Conservation (phyloP, 1,139 yeast genomes). For the Candida sp. region DNA sequence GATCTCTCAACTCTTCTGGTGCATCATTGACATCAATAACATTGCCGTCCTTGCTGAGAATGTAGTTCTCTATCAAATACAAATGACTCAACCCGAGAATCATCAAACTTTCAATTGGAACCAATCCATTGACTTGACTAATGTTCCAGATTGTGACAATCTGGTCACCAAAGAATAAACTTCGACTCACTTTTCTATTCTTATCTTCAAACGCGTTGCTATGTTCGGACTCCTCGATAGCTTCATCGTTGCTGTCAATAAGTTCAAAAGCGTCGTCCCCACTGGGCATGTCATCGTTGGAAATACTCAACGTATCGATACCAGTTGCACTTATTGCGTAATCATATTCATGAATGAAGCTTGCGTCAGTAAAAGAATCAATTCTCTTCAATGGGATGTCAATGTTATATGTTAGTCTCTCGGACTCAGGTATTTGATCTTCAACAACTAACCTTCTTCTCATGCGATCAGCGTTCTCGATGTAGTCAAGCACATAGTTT, state of each 20-base stretch:
- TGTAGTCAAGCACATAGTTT: slow-evolving; percentile 58
- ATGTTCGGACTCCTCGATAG: slow-evolving; percentile 20
- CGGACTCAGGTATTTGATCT: slow-evolving; percentile 50
- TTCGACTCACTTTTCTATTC: slow-evolving; percentile 72
- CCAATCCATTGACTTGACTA: slow-evolving; percentile 73
- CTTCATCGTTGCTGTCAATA: slow-evolving; percentile 3
- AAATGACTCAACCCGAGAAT: slow-evolving; percentile 67
- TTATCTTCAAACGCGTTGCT: slow-evolving; percentile 57
- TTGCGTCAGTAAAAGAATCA: slow-evolving; percentile 11
- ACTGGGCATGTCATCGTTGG: slow-evolving; percentile 18
- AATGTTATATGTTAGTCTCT: slow-evolving; percentile 43
- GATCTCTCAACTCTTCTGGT: slow-evolving; percentile 62
- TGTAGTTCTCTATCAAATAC: slow-evolving; percentile 73
- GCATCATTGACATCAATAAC: slow-evolving; percentile 74
- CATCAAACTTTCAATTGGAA: slow-evolving; percentile 73
- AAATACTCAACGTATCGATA: slow-evolving; percentile 30
- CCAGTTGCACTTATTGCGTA: slow-evolving; percentile 22
- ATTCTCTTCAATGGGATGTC: slow-evolving; percentile 40
- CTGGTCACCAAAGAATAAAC: slow-evolving; percentile 71
- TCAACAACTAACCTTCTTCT: slow-evolving; percentile 60
- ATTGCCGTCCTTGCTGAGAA: slow-evolving; percentile 60
- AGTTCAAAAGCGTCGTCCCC: slow-evolving; percentile 44
- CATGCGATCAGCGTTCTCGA: slow-evolving; percentile 72
- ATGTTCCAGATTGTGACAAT: slow-evolving; percentile 77
- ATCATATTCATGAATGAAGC: slow-evolving; percentile 18